A percentile compares a stretch with the other conserved stretches of the same genome.
These are phyloP conservation scores for Mycena rosella DNA, from an alignment of 768 basidiomycete species.

Conservation along the genomic window DNA sequence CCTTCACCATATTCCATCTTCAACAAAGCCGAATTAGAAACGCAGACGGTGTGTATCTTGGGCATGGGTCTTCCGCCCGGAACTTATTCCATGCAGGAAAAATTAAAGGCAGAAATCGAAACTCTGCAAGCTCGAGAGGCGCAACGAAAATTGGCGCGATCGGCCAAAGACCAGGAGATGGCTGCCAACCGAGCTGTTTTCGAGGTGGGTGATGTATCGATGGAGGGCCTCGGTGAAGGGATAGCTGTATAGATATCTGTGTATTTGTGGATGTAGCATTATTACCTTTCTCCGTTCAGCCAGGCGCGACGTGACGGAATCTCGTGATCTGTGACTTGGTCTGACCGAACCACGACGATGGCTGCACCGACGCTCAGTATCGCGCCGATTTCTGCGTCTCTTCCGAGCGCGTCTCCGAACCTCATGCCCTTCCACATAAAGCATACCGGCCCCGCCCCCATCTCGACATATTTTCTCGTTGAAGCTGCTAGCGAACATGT, in stretches of 20 bases:
- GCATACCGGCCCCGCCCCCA: slow-evolving; percentile 77
- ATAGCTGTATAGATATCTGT: slow-evolving; percentile 25
- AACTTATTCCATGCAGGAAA: slow-evolving; percentile 54
- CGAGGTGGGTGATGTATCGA: slow-evolving; percentile 27
- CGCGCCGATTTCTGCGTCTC: slow-evolving; percentile 23
- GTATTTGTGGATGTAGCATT: slow-evolving; percentile 28
- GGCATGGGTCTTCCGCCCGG: neutral
- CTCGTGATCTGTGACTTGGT: slow-evolving; percentile 21
- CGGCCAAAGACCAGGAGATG: slow-evolving; percentile 21
- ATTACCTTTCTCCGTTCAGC: neutral
- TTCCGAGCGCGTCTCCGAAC: slow-evolving; percentile 66
- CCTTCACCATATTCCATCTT: slow-evolving; percentile 72
- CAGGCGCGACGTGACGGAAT: slow-evolving; percentile 27
- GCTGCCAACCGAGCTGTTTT: slow-evolving; percentile 13
- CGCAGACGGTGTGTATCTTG: slow-evolving; percentile 61
- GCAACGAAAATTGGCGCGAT: slow-evolving; percentile 27
- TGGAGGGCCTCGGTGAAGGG: slow-evolving; percentile 25
- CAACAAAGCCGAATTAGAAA: slow-evolving; percentile 66
- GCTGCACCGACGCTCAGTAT: slow-evolving; percentile 25
- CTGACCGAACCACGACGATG: slow-evolving; percentile 15
- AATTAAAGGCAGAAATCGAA: slow-evolving; percentile 71
- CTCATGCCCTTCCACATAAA: slow-evolving; percentile 89
- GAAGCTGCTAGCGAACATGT: slow-evolving; percentile 53
- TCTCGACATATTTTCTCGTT: slow-evolving; percentile 80
- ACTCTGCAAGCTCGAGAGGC: slow-evolving; percentile 53